Evolutionary conservation across 1,284 basidiomycete genomes (phyloP), one percentile per base, ranked within the genome.

Genomic region (Grifola frondosa): DNA sequence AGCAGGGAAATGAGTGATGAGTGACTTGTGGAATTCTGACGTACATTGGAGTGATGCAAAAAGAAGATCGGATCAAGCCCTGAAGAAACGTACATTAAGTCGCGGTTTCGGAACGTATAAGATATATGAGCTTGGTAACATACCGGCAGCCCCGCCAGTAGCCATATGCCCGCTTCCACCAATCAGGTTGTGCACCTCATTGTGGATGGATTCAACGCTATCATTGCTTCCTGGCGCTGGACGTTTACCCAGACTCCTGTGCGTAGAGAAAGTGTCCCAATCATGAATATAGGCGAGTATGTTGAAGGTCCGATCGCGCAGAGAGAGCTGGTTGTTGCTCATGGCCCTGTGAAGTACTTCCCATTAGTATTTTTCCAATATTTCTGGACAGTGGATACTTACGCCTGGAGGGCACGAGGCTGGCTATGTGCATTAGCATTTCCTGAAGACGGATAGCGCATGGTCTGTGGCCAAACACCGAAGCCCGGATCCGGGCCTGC

Each of bases 61-160:
- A 64, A 75, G 60, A 77, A 76, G 45, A 74, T 70, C 4, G 73
- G 74, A 50, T 76, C 75, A 48, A 75, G 74, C 2, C 62, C 75
- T 71, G 35, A 9, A 26, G 15, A 15, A 30, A n/a, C 5, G 3
- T 19, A 17, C 26, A 19, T 17, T 29, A 4, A 43, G 21, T n/a
- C 6, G 15, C 22, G 11, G 15, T 25, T 44, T 12, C 35, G n/a
- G 1, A 9, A 40, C 15, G 30, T 15, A 44, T 7, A 39, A 7
- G 11, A 28, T 10, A 12, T 12, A 17, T 17, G 32, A 10, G 22
- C 19, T 36, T 23, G 11, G 12, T 37, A 22, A 33, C 51, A 13
- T 44, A 69, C 49, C 63, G 20, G 71, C 72, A 11, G 63, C 56
- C 3, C 48, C 43, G 8, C 67, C 60, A 44, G 69, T 59, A 13